A percentile compares a stretch with the other conserved stretches of the same genome.
phyloP scores from a whole-genome alignment of 1,284 basidiomycete genomes.

The Fomitopsis palustris region DNA sequence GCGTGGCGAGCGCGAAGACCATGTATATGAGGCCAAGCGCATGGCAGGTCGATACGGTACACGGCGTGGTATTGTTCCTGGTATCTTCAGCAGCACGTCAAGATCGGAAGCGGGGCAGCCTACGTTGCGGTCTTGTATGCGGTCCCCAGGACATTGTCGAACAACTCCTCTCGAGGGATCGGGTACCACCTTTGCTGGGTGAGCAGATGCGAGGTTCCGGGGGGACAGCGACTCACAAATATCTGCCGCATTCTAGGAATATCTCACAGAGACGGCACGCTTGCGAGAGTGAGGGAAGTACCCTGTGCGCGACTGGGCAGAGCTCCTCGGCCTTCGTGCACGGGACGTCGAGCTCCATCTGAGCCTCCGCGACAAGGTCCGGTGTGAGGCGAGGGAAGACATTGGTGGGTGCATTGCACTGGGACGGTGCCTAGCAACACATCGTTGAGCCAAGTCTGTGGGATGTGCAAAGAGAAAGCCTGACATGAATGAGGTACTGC shows the following conservation, averaged over 20 bases:
- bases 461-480: conserved; percentile 7
- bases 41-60: conserved; percentile 31
- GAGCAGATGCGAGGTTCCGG: background rate
- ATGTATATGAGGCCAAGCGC: conserved; percentile 52
- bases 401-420: background rate
- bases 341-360: conserved; percentile 29
- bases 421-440: conserved; percentile 17
- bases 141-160: conserved; percentile 44
- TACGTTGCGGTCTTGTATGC: conserved; percentile 43
- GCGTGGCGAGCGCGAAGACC: conserved; percentile 35
- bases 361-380: conserved; percentile 22
- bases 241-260: conserved; percentile 51
- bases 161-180: conserved; percentile 33
- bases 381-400: conserved; percentile 20
- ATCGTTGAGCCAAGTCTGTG: background rate
- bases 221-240: conserved; percentile 35
- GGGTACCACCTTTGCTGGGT: conserved; percentile 22
- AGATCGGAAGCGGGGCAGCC: conserved; percentile 11
- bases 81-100: background rate
- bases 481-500: conserved; percentile 52
- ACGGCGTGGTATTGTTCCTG: conserved; percentile 3
- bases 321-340: conserved; percentile 32
- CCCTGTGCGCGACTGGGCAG: conserved; percentile 36
- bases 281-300: conserved; percentile 49
- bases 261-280: conserved; percentile 51